Conservation (phyloP, 768 basidiomycete genomes). For the Clitopilus passeckerianus region DNA sequence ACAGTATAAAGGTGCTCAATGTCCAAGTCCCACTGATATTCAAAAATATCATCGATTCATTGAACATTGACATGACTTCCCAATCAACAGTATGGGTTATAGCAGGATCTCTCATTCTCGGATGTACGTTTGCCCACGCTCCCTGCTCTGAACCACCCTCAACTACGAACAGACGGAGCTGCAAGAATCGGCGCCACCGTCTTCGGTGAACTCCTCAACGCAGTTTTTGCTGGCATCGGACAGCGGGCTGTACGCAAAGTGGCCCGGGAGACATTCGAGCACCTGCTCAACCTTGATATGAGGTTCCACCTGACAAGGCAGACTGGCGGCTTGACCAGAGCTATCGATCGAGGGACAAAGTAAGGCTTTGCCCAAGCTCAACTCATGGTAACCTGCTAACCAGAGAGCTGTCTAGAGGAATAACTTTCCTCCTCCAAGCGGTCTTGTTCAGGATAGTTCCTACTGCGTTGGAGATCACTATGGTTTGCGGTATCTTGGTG, state of each 20-base stretch:
- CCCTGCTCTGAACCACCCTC: too few relatives aligned
- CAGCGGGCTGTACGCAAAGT: conserved; percentile 93
- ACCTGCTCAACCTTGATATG: conserved; percentile 86
- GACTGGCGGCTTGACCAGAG: conserved; percentile 92
- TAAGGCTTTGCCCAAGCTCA: conserved; percentile 21
- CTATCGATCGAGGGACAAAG: conserved; percentile 98
- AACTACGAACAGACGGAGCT: conserved; percentile 94
- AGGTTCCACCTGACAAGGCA: conserved; percentile 90
- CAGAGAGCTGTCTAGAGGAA: conserved; percentile 60
- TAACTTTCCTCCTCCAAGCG: conserved; percentile 90
- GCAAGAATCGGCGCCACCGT: conserved; percentile 88
- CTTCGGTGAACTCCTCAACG: conserved; percentile 90
- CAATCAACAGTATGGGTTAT: conserved; percentile 84
- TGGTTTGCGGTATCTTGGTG: conserved; percentile 97
- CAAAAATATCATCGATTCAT: conserved; percentile 83
- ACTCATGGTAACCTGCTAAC: too few relatives aligned
- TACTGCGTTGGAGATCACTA: conserved; percentile 90
- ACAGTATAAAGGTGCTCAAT: conserved; percentile 67
- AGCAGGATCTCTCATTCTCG: conserved; percentile 84
- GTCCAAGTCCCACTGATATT: conserved; percentile 98
- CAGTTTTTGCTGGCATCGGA: conserved; percentile 93
- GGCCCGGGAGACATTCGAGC: conserved; percentile 92
- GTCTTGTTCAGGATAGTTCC: conserved; percentile 94
- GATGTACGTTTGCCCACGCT: conserved; percentile 84
- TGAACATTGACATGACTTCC: conserved; percentile 78